phyloP scores from a whole-genome alignment of 768 basidiomycete species.

The Termitomyces sp. region DNA sequence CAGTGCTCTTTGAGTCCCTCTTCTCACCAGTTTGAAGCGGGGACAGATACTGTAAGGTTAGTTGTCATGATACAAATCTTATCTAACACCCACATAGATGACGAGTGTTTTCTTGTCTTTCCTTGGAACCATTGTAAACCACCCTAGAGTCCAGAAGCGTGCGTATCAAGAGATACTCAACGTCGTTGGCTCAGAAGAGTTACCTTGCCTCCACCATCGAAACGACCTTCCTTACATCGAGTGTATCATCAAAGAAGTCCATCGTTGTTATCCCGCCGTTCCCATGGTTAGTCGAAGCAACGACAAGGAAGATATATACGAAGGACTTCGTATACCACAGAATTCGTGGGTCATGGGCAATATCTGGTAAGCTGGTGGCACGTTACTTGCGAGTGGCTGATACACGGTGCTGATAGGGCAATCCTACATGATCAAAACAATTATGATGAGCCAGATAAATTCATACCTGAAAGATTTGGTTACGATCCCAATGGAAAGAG shows the following conservation, averaged over 20 bases:
- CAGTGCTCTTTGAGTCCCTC: too few relatives aligned
- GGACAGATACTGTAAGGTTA: background rate
- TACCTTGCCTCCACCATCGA: background rate
- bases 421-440: background rate
- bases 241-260: background rate
- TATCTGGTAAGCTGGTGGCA: background rate
- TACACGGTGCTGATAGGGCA: background rate
- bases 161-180: background rate
- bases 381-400: background rate
- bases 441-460: background rate
- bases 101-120: background rate
- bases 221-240: background rate
- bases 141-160: background rate
- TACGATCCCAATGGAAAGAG: too few relatives aligned
- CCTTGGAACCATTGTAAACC: background rate
- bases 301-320: background rate
- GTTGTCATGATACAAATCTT: too few relatives aligned
- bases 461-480: background rate
- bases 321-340: background rate
- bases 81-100: background rate
- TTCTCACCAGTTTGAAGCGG: background rate
- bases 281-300: background rate
- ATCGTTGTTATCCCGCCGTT: background rate
- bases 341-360: background rate
- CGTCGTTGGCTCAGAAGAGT: background rate